Evolutionary conservation across 139 green algal species (phyloP).

Genomic region (Pleodorina starrii): DNA sequence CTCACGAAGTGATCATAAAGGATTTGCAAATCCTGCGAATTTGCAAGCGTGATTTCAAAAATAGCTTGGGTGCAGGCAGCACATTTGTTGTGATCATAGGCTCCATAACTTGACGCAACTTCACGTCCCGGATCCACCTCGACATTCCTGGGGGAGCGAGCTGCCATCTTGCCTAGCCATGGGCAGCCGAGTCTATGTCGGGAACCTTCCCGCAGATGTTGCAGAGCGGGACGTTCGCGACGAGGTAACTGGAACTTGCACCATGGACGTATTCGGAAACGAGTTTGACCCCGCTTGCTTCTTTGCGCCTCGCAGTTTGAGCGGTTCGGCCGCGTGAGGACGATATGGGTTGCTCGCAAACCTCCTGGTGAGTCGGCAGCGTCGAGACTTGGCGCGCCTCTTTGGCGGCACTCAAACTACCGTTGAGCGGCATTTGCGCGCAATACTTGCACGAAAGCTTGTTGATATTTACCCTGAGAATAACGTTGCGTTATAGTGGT

Average conservation of each 20-base stretch:
- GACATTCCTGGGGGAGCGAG: no score
- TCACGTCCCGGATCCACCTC: no score
- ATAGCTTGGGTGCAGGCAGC: no score
- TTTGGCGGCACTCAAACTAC: background rate
- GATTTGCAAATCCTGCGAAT: no score
- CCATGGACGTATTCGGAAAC: background rate
- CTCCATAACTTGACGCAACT: no score
- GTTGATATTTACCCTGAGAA: background rate
- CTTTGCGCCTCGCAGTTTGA: slow-evolving; percentile 25
- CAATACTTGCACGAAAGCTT: no score
- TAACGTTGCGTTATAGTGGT: background rate
- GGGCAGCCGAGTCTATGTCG: slow-evolving; percentile 27
- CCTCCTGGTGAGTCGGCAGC: slow-evolving; percentile 18
- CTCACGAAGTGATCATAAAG: no score
- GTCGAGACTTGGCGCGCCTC: background rate
- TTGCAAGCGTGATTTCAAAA: no score
- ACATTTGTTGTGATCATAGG: no score
- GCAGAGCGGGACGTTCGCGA: slow-evolving; percentile 41
- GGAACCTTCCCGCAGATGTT: slow-evolving; percentile 42
- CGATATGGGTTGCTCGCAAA: slow-evolving; percentile 47
- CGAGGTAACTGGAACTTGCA: background rate
- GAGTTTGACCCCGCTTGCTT: background rate
- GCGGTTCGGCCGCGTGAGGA: slow-evolving; percentile 38
- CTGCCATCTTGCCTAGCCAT: slow-evolving; percentile 6
- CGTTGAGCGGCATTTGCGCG: background rate